A percentile compares a stretch with the other conserved stretches of the same genome.
phyloP scores from a whole-genome alignment of 805 yeast species.

The Cyberlindnera nakhonratchasimensis region DNA sequence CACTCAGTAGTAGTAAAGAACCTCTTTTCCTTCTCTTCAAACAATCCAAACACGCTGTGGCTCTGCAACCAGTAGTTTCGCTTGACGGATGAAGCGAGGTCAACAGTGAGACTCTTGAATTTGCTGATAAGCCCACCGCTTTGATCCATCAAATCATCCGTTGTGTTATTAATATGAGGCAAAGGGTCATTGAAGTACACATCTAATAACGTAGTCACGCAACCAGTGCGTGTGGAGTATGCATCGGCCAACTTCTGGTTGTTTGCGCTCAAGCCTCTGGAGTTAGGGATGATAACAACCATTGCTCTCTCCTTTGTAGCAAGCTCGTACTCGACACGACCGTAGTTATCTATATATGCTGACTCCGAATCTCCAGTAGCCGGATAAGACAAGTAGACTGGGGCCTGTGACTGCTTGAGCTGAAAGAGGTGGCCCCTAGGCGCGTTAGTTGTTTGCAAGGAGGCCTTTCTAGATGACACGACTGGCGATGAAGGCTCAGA shows the following conservation, averaged over 20 bases:
- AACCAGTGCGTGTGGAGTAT: constrained; percentile 27
- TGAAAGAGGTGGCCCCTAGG: constrained; percentile 26
- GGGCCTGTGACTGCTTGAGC: constrained; percentile 15
- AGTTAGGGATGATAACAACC: constrained; percentile 27
- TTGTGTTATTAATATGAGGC: constrained; percentile 9
- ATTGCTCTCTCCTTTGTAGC: constrained; percentile 26
- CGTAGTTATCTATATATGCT: constrained; percentile 24
- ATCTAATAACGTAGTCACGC: constrained; percentile 27
- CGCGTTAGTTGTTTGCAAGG: constrained; percentile 12
- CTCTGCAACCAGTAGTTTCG: constrained; percentile 24
- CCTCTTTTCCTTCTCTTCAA: constrained; percentile 12
- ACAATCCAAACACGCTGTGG: constrained; percentile 24
- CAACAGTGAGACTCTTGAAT: constrained; percentile 21
- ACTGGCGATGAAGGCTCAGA: constrained; percentile 11
- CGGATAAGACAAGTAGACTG: constrained; percentile 27
- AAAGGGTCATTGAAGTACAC: constrained; percentile 24
- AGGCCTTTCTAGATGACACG: constrained; percentile 14
- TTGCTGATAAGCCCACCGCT: constrained; percentile 15
- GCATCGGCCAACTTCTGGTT: constrained; percentile 28
- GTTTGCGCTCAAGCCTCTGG: constrained; percentile 24
- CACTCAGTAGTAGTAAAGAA: constrained; percentile 23
- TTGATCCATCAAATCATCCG: not conserved
- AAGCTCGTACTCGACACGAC: constrained; percentile 25
- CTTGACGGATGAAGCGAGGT: constrained; percentile 18
- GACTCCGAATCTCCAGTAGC: constrained; percentile 9